phyloP scores from a whole-genome alignment of 192 early-diverging fungal species.

The Funneliformis geosporum region DNA sequence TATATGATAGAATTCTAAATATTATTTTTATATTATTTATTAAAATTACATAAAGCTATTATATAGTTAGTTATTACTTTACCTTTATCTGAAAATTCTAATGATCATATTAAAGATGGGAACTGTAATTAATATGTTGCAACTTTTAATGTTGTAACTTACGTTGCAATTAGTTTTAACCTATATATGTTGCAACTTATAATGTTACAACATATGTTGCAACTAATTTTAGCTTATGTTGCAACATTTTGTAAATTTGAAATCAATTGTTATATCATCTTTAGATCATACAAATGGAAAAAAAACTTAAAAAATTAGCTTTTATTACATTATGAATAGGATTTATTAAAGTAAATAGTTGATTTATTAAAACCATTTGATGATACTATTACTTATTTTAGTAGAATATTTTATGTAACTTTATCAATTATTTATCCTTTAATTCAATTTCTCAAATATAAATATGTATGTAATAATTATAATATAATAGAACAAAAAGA shows the following conservation, averaged over 20 bases:
- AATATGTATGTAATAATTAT: too few species aligned
- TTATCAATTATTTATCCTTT: slow-evolving; percentile 13
- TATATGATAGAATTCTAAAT: neutral
- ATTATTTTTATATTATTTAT: neutral
- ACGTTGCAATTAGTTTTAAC: too few species aligned
- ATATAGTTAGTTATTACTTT: neutral
- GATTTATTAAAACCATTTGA: neutral
- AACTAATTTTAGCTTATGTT: too few species aligned
- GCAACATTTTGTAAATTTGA: too few species aligned
- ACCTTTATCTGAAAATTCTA: neutral
- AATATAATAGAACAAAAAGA: too few species aligned
- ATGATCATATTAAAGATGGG: too few species aligned
- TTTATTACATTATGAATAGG: neutral
- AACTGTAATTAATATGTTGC: too few species aligned
- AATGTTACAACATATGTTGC: too few species aligned
- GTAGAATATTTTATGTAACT: neutral
- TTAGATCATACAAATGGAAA: neutral
- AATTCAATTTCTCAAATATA: neutral
- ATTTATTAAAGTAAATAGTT: neutral
- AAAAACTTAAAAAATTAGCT: neutral
- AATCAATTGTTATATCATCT: too few species aligned
- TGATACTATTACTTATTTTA: neutral
- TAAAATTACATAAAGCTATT: slow-evolving; percentile 4
- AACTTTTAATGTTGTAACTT: too few species aligned
- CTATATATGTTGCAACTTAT: too few species aligned